A percentile compares a stretch with the other conserved stretches of the same genome.
Conservation (phyloP, 2,329 filamentous ascomycete genomes). For the Monosporascus sp. region DNA sequence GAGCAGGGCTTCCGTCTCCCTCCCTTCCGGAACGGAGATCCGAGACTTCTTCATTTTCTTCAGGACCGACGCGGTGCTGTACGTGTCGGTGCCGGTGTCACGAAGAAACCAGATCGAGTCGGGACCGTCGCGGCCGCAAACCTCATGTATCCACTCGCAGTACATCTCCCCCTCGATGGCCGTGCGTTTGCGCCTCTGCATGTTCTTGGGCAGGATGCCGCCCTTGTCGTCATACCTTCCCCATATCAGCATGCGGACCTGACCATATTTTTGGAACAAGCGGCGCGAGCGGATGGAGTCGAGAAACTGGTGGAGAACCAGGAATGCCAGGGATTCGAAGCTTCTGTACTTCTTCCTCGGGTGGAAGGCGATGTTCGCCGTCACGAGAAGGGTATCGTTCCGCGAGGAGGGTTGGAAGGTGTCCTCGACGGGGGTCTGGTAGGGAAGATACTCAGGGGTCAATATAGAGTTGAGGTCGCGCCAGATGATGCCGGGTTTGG, state of each 20-base stretch:
- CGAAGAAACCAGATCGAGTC: slow-evolving; percentile 28
- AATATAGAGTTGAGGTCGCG: slow-evolving; percentile 53
- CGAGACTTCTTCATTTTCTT: slow-evolving; percentile 42
- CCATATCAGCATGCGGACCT: slow-evolving; percentile 76
- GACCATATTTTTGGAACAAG: slow-evolving; percentile 70
- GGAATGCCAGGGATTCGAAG: slow-evolving; percentile 51
- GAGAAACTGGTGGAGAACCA: slow-evolving; percentile 59
- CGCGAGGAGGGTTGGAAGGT: slow-evolving; percentile 38
- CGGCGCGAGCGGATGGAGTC: slow-evolving; percentile 50
- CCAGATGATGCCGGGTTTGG: slow-evolving; percentile 55
- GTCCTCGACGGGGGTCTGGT: slow-evolving; percentile 42
- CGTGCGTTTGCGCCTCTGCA: slow-evolving; percentile 50
- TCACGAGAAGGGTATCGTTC: slow-evolving; percentile 71
- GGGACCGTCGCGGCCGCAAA: slow-evolving; percentile 40
- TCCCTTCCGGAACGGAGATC: slow-evolving; percentile 37
- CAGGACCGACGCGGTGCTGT: slow-evolving; percentile 35
- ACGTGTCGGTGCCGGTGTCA: slow-evolving; percentile 42
- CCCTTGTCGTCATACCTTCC: slow-evolving; percentile 55
- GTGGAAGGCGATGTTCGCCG: slow-evolving; percentile 58
- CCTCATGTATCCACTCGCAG: slow-evolving; percentile 54
- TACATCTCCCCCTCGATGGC: slow-evolving; percentile 56
- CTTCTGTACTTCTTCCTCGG: slow-evolving; percentile 44
- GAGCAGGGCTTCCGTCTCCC: slow-evolving; percentile 32
- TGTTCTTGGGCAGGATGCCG: slow-evolving; percentile 53
- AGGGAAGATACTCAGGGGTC: slow-evolving; percentile 42